phyloP scores from a whole-genome alignment of 2,329 filamentous ascomycete genomes.

The Zymoseptoria pseudotritici region DNA sequence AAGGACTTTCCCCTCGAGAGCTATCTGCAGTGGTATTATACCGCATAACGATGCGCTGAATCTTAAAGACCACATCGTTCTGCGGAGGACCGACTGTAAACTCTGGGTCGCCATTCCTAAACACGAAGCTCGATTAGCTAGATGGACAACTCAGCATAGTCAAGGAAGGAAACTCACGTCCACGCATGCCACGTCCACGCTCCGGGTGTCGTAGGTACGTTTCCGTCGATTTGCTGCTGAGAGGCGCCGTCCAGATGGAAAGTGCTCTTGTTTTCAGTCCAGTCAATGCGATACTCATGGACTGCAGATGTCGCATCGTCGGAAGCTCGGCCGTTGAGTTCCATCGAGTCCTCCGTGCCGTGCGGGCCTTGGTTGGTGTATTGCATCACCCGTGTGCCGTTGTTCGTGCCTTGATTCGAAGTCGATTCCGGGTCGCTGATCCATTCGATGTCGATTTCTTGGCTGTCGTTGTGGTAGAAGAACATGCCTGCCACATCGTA shows the following conservation, averaged over 20 bases:
- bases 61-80: conserved; percentile 18
- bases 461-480: conserved; percentile 14
- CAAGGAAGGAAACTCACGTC: conserved; percentile 6
- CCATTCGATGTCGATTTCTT: conserved; percentile 23
- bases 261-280: conserved; percentile 7
- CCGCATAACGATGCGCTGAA: conserved; percentile 20
- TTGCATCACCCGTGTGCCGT: conserved; percentile 8
- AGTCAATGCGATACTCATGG: conserved; percentile 21
- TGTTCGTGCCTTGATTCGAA: conserved; percentile 10
- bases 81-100: conserved; percentile 17
- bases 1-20: neutral
- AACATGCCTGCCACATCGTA: conserved; percentile 14
- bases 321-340: conserved; percentile 2
- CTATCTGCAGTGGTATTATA: conserved; percentile 8
- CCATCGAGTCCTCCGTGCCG: neutral
- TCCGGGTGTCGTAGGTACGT: conserved; percentile 14
- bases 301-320: conserved; percentile 7
- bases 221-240: conserved; percentile 5
- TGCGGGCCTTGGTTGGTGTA: conserved; percentile 16
- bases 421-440: conserved; percentile 11
- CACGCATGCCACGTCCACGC: conserved; percentile 21
- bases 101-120: conserved; percentile 15
- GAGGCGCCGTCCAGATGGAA: conserved; percentile 16
- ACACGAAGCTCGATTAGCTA: neutral
- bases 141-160: neutral